Percentiles rank a stretch among this genome's conserved stretches.
Conservation (phyloP, 2,329 filamentous ascomycete genomes). For the Xylariaceae sp. region DNA sequence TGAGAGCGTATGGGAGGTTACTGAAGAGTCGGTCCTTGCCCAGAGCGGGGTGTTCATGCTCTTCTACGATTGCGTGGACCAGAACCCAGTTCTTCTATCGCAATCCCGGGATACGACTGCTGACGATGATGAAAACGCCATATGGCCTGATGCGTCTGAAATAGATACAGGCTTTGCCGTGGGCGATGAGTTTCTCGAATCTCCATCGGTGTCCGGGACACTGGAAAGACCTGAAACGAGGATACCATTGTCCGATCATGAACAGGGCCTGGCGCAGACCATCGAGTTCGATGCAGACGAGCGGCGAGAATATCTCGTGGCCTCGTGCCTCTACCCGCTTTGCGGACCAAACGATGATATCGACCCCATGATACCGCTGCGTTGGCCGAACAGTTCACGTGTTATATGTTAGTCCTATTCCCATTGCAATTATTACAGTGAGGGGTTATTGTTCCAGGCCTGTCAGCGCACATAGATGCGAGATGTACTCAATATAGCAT, state of each 20-base stretch:
- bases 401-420: background rate
- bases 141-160: background rate
- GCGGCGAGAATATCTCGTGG: conserved; percentile 26
- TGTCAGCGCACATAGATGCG: conserved; percentile 6
- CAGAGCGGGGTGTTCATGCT: conserved; percentile 92
- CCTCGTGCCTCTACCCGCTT: conserved; percentile 38
- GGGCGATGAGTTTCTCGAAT: background rate
- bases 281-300: background rate
- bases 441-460: background rate
- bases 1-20: conserved; percentile 70
- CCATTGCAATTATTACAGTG: too few relatives aligned
- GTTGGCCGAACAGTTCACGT: conserved; percentile 23
- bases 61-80: conserved; percentile 77
- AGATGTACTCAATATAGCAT: conserved; percentile 23
- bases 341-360: conserved; percentile 37
- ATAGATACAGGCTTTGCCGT: background rate
- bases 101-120: background rate
- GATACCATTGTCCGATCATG: background rate
- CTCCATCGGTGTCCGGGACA: background rate
- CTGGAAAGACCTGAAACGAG: background rate
- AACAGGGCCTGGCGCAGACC: background rate
- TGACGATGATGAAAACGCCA: background rate
- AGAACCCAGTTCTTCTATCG: conserved; percentile 38
- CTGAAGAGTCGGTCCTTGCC: conserved; percentile 65
- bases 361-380: conserved; percentile 26